phyloP scores from a whole-genome alignment of 768 basidiomycete genomes.

The Agaricus blazei region DNA sequence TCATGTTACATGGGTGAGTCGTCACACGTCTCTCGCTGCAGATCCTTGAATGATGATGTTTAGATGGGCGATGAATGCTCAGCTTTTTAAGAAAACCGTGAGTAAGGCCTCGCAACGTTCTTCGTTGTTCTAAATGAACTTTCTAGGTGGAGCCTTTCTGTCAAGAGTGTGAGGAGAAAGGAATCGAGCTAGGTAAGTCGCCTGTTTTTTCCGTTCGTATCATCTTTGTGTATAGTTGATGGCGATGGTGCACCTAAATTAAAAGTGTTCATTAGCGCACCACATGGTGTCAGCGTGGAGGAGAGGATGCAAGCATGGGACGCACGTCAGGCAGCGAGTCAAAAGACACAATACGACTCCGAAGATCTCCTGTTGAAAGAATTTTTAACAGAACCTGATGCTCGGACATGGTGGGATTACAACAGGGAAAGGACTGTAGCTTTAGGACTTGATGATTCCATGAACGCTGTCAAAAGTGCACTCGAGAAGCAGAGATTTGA shows the following conservation, averaged over 20 bases:
- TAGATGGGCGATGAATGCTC: slow-evolving; percentile 7
- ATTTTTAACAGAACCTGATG: slow-evolving; percentile 31
- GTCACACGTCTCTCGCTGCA: background rate
- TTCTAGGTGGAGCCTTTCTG: slow-evolving; percentile 6
- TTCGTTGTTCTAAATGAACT: background rate
- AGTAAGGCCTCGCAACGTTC: background rate
- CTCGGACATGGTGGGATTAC: slow-evolving; percentile 70
- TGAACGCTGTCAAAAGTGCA: slow-evolving; percentile 49
- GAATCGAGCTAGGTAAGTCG: slow-evolving; percentile 7
- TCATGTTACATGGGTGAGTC: slow-evolving; percentile 8
- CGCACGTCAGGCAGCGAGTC: background rate
- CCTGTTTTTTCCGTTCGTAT: background rate
- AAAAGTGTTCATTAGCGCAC: slow-evolving; percentile 4
- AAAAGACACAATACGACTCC: background rate
- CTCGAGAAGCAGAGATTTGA: slow-evolving; percentile 59
- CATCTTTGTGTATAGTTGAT: background rate
- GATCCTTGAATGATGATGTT: background rate
- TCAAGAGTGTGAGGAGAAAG: slow-evolving; percentile 1
- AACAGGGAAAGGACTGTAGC: slow-evolving; percentile 47
- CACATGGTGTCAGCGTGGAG: slow-evolving; percentile 8
- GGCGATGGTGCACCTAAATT: background rate
- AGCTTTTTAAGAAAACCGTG: slow-evolving; percentile 2
- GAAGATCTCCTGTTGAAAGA: slow-evolving; percentile 33
- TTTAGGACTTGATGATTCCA: slow-evolving; percentile 52
- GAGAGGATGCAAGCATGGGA: background rate